A percentile compares a stretch with the other conserved stretches of the same genome.
Evolutionary conservation across 305 asterid genomes (phyloP).

Genomic region (Fraxinus albicans): DNA sequence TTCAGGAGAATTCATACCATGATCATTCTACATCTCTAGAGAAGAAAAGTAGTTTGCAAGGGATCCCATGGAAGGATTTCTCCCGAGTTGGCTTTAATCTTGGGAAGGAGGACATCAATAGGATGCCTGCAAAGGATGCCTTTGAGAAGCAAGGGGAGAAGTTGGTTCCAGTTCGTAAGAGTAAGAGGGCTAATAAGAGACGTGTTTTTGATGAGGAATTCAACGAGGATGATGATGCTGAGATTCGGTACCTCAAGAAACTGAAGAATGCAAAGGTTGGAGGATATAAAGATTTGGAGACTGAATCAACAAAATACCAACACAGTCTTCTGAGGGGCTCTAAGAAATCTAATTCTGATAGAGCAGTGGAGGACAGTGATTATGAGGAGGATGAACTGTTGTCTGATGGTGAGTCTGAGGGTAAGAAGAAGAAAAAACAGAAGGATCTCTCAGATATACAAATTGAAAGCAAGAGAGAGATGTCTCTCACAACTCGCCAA

Average conservation of each 20-base stretch:
- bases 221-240: slow-evolving; percentile 80
- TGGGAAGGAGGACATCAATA: slow-evolving; percentile 58
- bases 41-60: slow-evolving; percentile 56
- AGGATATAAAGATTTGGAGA: slow-evolving; percentile 50
- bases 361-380: slow-evolving; percentile 55
- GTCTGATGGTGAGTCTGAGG: slow-evolving; percentile 63
- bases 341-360: slow-evolving; percentile 38
- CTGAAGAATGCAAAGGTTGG: slow-evolving; percentile 59
- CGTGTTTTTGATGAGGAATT: slow-evolving; percentile 65
- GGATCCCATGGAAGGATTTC: slow-evolving; percentile 61
- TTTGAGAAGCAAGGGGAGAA: slow-evolving; percentile 53
- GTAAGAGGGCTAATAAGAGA: slow-evolving; percentile 74
- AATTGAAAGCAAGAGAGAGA: slow-evolving; percentile 69
- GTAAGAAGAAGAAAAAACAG: slow-evolving; percentile 55
- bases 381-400: slow-evolving; percentile 54
- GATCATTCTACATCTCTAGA: slow-evolving; percentile 44
- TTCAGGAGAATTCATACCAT: slow-evolving; percentile 63
- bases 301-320: slow-evolving; percentile 44
- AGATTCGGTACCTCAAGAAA: slow-evolving; percentile 85
- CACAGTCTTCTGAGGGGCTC: slow-evolving; percentile 42
- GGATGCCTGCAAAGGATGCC: slow-evolving; percentile 33
- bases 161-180: slow-evolving; percentile 73
- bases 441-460: slow-evolving; percentile 62
- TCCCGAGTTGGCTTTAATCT: slow-evolving; percentile 46
- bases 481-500: slow-evolving; percentile 87